These are phyloP conservation scores for Pleurotus platypus DNA, from an alignment of 768 basidiomycete genomes.

Conservation along the genomic window DNA sequence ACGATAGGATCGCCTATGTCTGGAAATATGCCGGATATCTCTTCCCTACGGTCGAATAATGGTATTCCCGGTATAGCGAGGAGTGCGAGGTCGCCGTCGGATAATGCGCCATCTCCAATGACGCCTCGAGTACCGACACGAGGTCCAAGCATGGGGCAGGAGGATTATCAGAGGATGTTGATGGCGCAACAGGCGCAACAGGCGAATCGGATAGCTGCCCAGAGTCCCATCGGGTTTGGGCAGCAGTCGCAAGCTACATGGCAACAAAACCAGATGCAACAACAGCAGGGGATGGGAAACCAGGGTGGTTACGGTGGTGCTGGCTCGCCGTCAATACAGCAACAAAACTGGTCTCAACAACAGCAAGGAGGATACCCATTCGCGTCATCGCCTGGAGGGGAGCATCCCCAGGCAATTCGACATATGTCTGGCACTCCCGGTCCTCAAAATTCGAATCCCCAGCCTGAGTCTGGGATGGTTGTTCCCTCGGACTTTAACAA, in stretches of 20 bases:
- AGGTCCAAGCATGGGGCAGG: slow-evolving; percentile 38
- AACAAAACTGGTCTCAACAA: slow-evolving; percentile 25
- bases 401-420: slow-evolving; percentile 37
- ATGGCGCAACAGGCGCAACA: slow-evolving; percentile 30
- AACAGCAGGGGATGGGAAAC: slow-evolving; percentile 27
- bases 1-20: slow-evolving; percentile 26
- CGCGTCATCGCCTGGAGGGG: slow-evolving; percentile 30
- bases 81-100: slow-evolving; percentile 73
- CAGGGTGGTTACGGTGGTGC: slow-evolving; percentile 22
- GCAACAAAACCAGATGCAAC: slow-evolving; percentile 21
- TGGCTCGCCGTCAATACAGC: slow-evolving; percentile 27
- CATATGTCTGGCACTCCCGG: slow-evolving; percentile 51
- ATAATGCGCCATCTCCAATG: slow-evolving; percentile 50
- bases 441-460: slow-evolving; percentile 38
- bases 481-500: slow-evolving; percentile 45
- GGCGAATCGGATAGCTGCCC: slow-evolving; percentile 30
- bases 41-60: slow-evolving; percentile 53
- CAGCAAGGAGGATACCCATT: slow-evolving; percentile 31
- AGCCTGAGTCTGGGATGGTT: slow-evolving; percentile 37
- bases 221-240: slow-evolving; percentile 32
- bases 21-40: slow-evolving; percentile 35
- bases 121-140: slow-evolving; percentile 40
- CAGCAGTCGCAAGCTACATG: slow-evolving; percentile 19
- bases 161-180: slow-evolving; percentile 58
- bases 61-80: slow-evolving; percentile 73